Base-by-base conservation (phyloP, 2,329 filamentous ascomycete species). In the Xylariaceae sp. region DNA sequence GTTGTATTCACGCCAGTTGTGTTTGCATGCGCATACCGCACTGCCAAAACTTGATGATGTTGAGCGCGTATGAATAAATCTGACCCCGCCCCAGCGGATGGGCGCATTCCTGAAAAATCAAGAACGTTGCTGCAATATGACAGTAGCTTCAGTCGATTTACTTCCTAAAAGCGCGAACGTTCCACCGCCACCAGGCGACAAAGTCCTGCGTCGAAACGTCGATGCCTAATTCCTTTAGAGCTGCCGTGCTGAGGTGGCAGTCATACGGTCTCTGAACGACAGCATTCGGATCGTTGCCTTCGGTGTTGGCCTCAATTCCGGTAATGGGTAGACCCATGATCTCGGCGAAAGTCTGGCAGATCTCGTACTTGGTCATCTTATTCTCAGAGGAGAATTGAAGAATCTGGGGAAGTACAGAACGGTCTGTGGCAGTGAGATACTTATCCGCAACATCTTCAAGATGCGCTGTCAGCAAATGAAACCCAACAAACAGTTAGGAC, bases 371-470 rank as follows among this genome's bases (percentile, higher is more conserved):
- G 51, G 92, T 96, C 79, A 87, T 89, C 65, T 80, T 83, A 66
- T 96, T 89, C 74, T 96, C 90, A 51, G 90, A 91, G 2, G 88
- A 90, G 75, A 96, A 96, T 57, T 97, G 92, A 15, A 96, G 79
- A 49, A 92, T 82, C 34, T 71, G 76, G 0, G 92, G 92, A 45
- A 96, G 75, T 13, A 76, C 70, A 9, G 77, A 72, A 54, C 79
- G 75, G 44, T 82, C 77, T 45, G 72, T 68, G 10, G 77, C 74
- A 3, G 72, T 73, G 56, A 88, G 77, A 68, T 92, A 94, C 68
- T 88, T 86, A 62, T 78, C 79, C 1, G 88, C 84, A 52, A 94
- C 77, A 66, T 95, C 90, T 86, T 59, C 44, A 2, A 30, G 8
- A 35, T 60, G 10, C 7, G 11, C n/a, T 51, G 64, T 67, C 57